phyloP scores from a whole-genome alignment of 2,329 filamentous ascomycete genomes.

The Paecilomyces sp. region DNA sequence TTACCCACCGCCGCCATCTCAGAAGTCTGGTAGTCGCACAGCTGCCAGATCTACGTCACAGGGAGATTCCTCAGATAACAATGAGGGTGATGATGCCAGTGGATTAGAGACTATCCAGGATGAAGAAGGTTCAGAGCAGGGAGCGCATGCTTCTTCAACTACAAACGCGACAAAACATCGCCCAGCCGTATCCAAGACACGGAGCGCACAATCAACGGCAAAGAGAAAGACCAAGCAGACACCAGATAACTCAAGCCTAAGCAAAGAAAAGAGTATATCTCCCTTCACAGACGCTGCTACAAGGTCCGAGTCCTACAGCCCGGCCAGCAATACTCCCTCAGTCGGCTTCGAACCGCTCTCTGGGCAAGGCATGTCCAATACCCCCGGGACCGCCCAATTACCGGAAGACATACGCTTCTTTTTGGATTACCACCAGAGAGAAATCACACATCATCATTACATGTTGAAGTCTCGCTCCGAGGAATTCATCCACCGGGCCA shows the following conservation, averaged over 20 bases:
- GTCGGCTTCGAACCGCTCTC: conserved; percentile 5
- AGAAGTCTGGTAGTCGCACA: conserved; percentile 34
- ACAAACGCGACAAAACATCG: conserved; percentile 13
- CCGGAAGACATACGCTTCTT: conserved; percentile 69
- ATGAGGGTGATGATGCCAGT: conserved; percentile 34
- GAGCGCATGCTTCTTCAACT: conserved; percentile 13
- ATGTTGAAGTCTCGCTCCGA: conserved; percentile 64
- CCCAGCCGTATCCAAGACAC: conserved; percentile 16
- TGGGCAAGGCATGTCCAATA: conserved; percentile 13
- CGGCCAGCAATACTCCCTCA: conserved; percentile 9
- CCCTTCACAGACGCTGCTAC: conserved; percentile 45
- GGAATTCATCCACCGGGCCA: conserved; percentile 64
- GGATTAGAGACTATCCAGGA: conserved; percentile 37
- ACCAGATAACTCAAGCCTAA: conserved; percentile 29
- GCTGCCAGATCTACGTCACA: conserved; percentile 40
- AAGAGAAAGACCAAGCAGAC: conserved; percentile 20
- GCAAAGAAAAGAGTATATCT: conserved; percentile 42
- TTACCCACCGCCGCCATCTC: conserved; percentile 63
- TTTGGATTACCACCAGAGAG: conserved; percentile 68
- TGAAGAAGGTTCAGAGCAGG: conserved; percentile 23
- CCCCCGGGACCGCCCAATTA: conserved; percentile 20
- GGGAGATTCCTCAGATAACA: conserved; percentile 46
- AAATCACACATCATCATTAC: conserved; percentile 78
- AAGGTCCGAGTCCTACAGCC: conserved; percentile 27
- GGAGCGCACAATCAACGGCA: conserved; percentile 21